Base-by-base conservation (phyloP, 345 rosid genomes). In the Populus deltoides region DNA sequence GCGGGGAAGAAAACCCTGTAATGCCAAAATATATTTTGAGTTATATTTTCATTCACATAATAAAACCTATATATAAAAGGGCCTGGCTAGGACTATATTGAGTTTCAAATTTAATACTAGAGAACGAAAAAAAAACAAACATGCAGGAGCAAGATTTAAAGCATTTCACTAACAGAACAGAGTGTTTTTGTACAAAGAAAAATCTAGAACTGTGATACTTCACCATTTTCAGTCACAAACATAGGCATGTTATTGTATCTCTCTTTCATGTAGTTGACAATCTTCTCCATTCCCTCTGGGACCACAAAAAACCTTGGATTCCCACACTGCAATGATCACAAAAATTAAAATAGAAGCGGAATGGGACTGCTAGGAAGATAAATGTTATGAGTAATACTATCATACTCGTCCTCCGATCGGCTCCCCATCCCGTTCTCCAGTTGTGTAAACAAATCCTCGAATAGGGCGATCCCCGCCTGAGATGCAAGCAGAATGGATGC, bases 231-330 rank as follows among this genome's bases (percentile, higher is more conserved):
- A 39, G 86, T 81, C 10, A 86, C 73, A 68, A 68, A 84, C 45
- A 88, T 72, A 22, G 90, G 90, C 75, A 86, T 82, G 83, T 86
- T 86, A 20, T 71, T 79, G 77, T 88, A 88, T 86, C 83, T 83
- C 71, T 81, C 81, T 17, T 75, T 83, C 12, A 86, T 11, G 70
- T 84, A 83, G 66, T 68, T 49, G 6, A 86, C 45, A 57, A 81
- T 55, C 79, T 88, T 81, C 84, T 86, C 88, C 85, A 88, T 66
- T 62, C 89, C 91, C 49, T 81, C 41, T 27, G 89, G 89, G 61
- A 88, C 89, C 22, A 86, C 83, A 75, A 74, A 85, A 72, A 85
- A 81, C 16, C 75, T 78, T 33, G 70, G 43, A 71, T 68, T 79
- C 22, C 84, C 89, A 29, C 82, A 78, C 88, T 85, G 76, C 70